phyloP scores from a whole-genome alignment of 2,329 filamentous ascomycete genomes.

The Aspergillus proliferans region DNA sequence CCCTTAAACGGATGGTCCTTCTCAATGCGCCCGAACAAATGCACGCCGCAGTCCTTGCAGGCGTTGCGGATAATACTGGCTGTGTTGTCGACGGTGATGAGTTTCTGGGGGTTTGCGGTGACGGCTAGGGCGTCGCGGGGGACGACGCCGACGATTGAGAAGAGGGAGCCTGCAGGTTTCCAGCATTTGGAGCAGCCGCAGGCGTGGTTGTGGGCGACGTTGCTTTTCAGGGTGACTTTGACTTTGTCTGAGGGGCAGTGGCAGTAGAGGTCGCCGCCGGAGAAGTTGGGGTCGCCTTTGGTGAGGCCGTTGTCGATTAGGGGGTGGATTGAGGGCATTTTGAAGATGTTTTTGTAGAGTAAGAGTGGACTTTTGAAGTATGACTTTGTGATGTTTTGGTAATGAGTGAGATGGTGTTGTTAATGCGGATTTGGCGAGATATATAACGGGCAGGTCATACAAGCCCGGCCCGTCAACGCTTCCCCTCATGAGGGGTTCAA shows the following conservation, averaged over 20 bases:
- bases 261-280: slow-evolving; percentile 58
- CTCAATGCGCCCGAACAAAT: slow-evolving; percentile 60
- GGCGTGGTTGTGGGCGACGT: slow-evolving; percentile 63
- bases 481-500: slow-evolving; percentile 1
- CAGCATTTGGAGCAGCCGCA: slow-evolving; percentile 69
- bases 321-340: slow-evolving; percentile 51
- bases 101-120: slow-evolving; percentile 54
- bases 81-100: slow-evolving; percentile 49
- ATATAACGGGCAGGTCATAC: not conserved
- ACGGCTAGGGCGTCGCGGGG: slow-evolving; percentile 51
- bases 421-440: not conserved
- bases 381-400: not conserved
- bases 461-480: not conserved
- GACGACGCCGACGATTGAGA: slow-evolving; percentile 59
- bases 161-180: slow-evolving; percentile 60
- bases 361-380: not conserved
- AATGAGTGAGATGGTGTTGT: not conserved
- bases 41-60: slow-evolving; percentile 56
- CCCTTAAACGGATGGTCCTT: slow-evolving; percentile 61
- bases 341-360: not conserved
- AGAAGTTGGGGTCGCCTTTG: slow-evolving; percentile 50
- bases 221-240: slow-evolving; percentile 51
- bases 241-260: slow-evolving; percentile 53
- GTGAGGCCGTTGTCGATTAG: slow-evolving; percentile 56
- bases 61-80: slow-evolving; percentile 57